Conservation (phyloP, 257 asterid species). For the Scutellaria barbata region DNA sequence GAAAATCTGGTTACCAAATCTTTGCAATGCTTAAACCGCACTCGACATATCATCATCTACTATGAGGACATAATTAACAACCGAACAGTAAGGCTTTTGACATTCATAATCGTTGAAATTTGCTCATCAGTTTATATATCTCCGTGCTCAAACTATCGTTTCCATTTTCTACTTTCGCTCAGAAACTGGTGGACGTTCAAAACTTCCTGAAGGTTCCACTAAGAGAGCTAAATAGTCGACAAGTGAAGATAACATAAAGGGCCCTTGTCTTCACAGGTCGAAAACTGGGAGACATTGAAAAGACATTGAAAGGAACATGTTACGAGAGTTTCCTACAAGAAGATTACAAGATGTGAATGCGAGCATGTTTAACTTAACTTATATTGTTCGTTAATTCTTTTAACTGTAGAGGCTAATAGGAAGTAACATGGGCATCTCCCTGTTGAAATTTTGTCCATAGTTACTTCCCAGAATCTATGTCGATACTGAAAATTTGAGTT, state of each 20-base stretch:
- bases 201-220: conserved; percentile 81
- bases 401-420: conserved; percentile 47
- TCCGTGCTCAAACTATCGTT: neutral
- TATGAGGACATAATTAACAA: conserved; percentile 83
- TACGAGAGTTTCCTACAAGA: conserved; percentile 65
- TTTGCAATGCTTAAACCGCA: conserved; percentile 75
- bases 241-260: conserved; percentile 92
- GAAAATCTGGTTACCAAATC: conserved; percentile 68
- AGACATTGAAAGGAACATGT: conserved; percentile 72
- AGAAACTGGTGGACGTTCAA: conserved; percentile 85
- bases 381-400: conserved; percentile 60
- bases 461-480: neutral
- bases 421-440: no score
- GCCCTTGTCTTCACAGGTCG: conserved; percentile 79
- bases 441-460: conserved; percentile 50
- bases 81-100: conserved; percentile 61
- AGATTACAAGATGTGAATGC: conserved; percentile 63
- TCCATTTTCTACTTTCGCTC: neutral
- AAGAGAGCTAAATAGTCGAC: conserved; percentile 69
- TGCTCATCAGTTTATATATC: neutral
- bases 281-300: conserved; percentile 84
- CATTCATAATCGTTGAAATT: neutral
- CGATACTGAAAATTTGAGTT: no score
- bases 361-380: conserved; percentile 37
- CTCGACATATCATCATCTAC: conserved; percentile 73